phyloP scores from a whole-genome alignment of 306 rosid species.

The Cicer yamashitae region DNA sequence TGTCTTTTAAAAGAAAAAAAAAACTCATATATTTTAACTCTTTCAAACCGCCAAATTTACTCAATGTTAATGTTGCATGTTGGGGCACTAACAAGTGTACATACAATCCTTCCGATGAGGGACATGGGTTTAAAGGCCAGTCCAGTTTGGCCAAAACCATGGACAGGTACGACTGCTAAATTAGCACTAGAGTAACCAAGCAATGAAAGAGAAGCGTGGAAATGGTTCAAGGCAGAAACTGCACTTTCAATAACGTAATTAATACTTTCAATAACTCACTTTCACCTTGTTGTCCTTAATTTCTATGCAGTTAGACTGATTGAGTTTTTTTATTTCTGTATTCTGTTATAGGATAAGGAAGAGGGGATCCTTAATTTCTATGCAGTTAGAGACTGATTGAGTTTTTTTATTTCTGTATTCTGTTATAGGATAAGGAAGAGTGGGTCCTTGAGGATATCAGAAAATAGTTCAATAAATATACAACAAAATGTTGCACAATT shows the following conservation, averaged over 20 bases:
- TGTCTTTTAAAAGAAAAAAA: too few relatives aligned
- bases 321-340: too few relatives aligned
- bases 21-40: too few relatives aligned
- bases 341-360: too few relatives aligned
- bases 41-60: too few relatives aligned
- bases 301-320: too few relatives aligned
- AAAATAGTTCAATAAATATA: constrained; percentile 22
- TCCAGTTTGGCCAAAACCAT: constrained; percentile 31
- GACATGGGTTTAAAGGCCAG: not conserved
- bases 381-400: not conserved
- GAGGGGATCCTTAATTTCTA: constrained; percentile 32
- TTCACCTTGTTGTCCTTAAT: constrained; percentile 15
- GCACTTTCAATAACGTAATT: not conserved
- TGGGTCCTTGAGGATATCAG: constrained; percentile 20
- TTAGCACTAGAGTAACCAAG: not conserved
- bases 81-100: too few relatives aligned
- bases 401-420: constrained; percentile 29
- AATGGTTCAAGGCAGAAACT: constrained; percentile 4
- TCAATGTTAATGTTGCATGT: too few relatives aligned
- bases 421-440: constrained; percentile 20
- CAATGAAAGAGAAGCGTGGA: constrained; percentile 10
- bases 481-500: constrained; percentile 26
- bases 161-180: not conserved
- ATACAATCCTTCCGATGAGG: too few relatives aligned
- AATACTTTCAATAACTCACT: not conserved